These are phyloP conservation scores for Diplodia seriata DNA, from an alignment of 2,329 filamentous ascomycete species.

Conservation along the genomic window DNA sequence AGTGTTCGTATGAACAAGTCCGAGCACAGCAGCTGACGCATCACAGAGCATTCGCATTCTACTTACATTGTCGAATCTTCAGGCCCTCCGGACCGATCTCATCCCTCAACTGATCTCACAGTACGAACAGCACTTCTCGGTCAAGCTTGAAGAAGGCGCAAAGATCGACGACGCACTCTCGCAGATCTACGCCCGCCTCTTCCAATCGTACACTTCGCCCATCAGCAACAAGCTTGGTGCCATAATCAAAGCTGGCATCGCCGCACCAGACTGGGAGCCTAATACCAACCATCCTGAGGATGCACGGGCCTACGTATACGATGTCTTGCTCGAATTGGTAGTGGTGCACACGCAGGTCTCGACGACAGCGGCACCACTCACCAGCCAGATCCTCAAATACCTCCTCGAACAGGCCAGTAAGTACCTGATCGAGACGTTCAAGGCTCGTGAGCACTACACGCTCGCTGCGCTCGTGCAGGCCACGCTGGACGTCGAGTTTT, in stretches of 20 bases:
- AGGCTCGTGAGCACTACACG: constrained; percentile 68
- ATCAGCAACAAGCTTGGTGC: constrained; percentile 63
- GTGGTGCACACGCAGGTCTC: constrained; percentile 81
- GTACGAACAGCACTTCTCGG: constrained; percentile 92
- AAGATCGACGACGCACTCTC: constrained; percentile 88
- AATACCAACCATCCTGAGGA: constrained; percentile 66
- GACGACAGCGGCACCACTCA: constrained; percentile 70
- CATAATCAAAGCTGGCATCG: constrained; percentile 73
- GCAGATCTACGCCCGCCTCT: constrained; percentile 89
- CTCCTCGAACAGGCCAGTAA: constrained; percentile 81
- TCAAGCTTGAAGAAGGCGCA: constrained; percentile 91
- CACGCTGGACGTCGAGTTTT: constrained; percentile 95
- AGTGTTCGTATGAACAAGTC: not conserved
- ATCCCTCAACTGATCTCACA: constrained; percentile 88
- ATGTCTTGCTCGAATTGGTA: constrained; percentile 82
- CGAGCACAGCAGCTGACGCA: not conserved
- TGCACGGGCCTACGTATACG: constrained; percentile 88
- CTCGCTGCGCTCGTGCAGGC: constrained; percentile 92
- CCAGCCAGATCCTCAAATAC: constrained; percentile 81
- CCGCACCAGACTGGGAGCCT: constrained; percentile 74
- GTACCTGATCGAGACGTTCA: constrained; percentile 83
- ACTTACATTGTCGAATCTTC: constrained; percentile 89
- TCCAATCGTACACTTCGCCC: constrained; percentile 88
- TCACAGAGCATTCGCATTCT: constrained; percentile 87
- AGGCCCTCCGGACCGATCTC: constrained; percentile 78